Percentiles rank a stretch among this genome's conserved stretches.
Evolutionary conservation across 2,329 filamentous ascomycete species (phyloP).

Genomic region (Verticillium albo-atrum): DNA sequence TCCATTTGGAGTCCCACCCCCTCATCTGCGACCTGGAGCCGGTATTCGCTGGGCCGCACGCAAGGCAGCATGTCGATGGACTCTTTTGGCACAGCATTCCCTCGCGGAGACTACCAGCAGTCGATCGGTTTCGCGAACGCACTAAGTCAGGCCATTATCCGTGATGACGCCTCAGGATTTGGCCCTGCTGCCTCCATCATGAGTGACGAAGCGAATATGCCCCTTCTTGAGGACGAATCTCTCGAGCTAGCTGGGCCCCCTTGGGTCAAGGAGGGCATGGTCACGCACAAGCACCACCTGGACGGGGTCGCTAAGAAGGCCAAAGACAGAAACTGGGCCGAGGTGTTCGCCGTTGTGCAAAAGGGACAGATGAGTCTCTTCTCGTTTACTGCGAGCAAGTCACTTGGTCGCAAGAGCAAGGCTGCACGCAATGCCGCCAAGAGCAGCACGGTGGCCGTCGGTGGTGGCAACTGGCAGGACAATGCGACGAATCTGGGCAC

Average conservation of each 20-base stretch:
- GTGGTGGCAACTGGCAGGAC: slow-evolving; percentile 97
- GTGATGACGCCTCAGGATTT: slow-evolving; percentile 66
- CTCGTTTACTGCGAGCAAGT: slow-evolving; percentile 83
- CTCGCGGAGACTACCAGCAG: slow-evolving; percentile 81
- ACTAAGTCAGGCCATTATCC: slow-evolving; percentile 91
- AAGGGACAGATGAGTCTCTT: slow-evolving; percentile 93
- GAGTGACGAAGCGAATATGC: slow-evolving; percentile 56
- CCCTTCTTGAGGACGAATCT: slow-evolving; percentile 84
- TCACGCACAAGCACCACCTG: slow-evolving; percentile 94
- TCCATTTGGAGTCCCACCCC: slow-evolving; percentile 83
- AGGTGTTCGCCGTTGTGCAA: slow-evolving; percentile 94
- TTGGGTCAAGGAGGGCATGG: slow-evolving; percentile 94
- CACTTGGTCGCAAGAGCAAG: slow-evolving; percentile 61
- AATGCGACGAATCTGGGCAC: slow-evolving; percentile 87
- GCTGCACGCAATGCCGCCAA: slow-evolving; percentile 43
- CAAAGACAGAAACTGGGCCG: slow-evolving; percentile 90
- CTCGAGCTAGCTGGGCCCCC: slow-evolving; percentile 90
- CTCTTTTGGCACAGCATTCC: slow-evolving; percentile 75
- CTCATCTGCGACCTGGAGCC: slow-evolving; percentile 94
- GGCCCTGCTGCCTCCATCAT: slow-evolving; percentile 43
- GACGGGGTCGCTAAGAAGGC: slow-evolving; percentile 87
- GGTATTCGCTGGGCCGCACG: slow-evolving; percentile 85
- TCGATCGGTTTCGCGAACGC: slow-evolving; percentile 97
- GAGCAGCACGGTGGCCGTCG: slow-evolving; percentile 64
- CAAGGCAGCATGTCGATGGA: slow-evolving; percentile 90